Base-by-base conservation (phyloP, 768 basidiomycete species). In the Pholiota molesta region DNA sequence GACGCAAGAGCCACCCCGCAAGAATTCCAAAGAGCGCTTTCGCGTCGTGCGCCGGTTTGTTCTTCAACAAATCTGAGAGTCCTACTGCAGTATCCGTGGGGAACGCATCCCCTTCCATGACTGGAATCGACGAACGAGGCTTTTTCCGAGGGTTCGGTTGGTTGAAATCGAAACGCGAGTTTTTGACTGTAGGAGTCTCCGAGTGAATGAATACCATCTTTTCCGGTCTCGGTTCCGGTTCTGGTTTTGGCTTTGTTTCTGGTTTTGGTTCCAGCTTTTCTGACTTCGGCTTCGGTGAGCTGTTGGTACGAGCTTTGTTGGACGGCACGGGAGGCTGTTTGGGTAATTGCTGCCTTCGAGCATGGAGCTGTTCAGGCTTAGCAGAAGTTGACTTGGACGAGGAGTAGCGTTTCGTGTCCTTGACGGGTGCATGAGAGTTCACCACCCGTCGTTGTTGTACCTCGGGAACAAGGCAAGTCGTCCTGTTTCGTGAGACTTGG, bases 1-100 rank as follows among this genome's bases (percentile, higher is more conserved):
- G 62, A 14, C 71, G 71, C 52, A 72, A 52, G 49, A 69, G 29
- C 65, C 60, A 65, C 3, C 53, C 49, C 31, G 62, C 64, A 13
- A 39, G 56, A 6, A 42, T 54, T 26, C 63, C 61, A 35, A 68
- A 68, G 21, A 58, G n/a, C 3, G 47, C 47, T 21, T 49, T 33
- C 21, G 57, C 29, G 33, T 58, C 45, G n/a, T 28, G 5, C 33
- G 13, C 14, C 14, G 21, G 19, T 4, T 5, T 23, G 19, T 23
- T 17, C 3, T 8, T 8, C 31, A 33, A 21, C 16, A 39, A 13
- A 13, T 33, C 21, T n/a, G 57, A 16, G 13, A 58, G 31, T 9
- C 35, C 57, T 28, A 21, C 5, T 4, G 47, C 47, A 16, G 47
- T 33, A 23, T 58, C 57, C 19, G 4, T 33, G 4, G 16, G 8